A percentile compares a stretch with the other conserved stretches of the same genome.
phyloP scores from a whole-genome alignment of 345 rosid genomes.

The Boechera stricta region DNA sequence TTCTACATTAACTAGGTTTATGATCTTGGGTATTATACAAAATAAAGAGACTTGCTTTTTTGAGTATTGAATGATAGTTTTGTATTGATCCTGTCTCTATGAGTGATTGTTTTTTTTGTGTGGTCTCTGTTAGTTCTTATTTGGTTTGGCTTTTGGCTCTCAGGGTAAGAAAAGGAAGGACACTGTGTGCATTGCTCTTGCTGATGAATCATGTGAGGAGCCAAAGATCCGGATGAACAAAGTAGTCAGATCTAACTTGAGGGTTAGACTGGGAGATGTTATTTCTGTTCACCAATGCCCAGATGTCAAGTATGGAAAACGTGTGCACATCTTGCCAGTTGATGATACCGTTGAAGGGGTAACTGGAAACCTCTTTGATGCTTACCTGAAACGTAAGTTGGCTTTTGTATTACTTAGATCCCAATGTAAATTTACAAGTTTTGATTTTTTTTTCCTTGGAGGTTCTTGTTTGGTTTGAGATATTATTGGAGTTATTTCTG shows the following conservation, averaged over 20 bases:
- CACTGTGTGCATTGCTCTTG: conserved; percentile 88
- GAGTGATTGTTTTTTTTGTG: not conserved
- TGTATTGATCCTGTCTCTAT: not conserved
- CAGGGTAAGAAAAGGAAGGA: conserved; percentile 94
- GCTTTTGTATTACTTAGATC: conserved; percentile 10
- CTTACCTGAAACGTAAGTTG: conserved; percentile 88
- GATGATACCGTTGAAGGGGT: conserved; percentile 97
- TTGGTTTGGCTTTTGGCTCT: conserved; percentile 6
- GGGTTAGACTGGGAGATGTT: conserved; percentile 93
- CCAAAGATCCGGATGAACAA: conserved; percentile 93
- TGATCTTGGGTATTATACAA: conserved; percentile 1
- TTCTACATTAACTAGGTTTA: conserved; percentile 17
- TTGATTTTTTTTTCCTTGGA: not conserved
- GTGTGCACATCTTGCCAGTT: conserved; percentile 90
- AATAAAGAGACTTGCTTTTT: not conserved
- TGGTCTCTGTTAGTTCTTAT: not conserved
- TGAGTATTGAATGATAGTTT: not conserved
- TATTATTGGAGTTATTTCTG: conserved; percentile 26
- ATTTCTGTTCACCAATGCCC: conserved; percentile 92
- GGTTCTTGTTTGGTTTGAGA: conserved; percentile 13
- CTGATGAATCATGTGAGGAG: conserved; percentile 86
- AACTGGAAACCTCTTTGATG: conserved; percentile 94
- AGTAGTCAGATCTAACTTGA: conserved; percentile 90
- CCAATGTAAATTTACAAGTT: not conserved
- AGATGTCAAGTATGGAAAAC: conserved; percentile 92